Evolutionary conservation across 2,329 filamentous ascomycete species (phyloP).

Genomic region (Chrysoporthe puriensis): DNA sequence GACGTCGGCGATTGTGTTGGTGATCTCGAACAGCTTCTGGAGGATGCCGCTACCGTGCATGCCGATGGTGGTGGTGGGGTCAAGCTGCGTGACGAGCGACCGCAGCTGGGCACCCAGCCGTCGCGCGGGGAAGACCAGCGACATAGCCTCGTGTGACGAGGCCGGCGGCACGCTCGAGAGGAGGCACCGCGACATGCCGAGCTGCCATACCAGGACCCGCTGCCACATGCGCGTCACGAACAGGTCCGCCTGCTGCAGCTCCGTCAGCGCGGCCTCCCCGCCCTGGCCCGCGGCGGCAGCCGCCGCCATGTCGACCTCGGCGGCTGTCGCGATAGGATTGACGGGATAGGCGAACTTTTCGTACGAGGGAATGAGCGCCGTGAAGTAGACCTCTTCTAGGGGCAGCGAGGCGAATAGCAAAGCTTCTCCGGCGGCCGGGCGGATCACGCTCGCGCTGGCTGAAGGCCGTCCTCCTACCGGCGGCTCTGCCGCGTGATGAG

Average conservation of each 20-base stretch:
- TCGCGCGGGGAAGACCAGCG: constrained; percentile 44
- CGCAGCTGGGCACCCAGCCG: constrained; percentile 45
- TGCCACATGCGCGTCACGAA: constrained; percentile 47
- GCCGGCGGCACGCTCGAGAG: constrained; percentile 40
- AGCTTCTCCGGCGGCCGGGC: background rate
- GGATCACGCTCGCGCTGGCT: background rate
- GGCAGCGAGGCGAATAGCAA: background rate
- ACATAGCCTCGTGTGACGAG: constrained; percentile 42
- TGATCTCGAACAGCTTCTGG: constrained; percentile 64
- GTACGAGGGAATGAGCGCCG: constrained; percentile 49
- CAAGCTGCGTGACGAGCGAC: constrained; percentile 40
- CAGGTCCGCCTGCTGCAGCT: constrained; percentile 46
- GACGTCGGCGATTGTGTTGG: constrained; percentile 62
- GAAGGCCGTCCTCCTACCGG: background rate
- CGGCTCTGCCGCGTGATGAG: background rate
- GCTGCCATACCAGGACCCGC: constrained; percentile 47
- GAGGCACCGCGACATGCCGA: constrained; percentile 44
- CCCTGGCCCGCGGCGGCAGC: constrained; percentile 30
- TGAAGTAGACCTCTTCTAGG: constrained; percentile 39
- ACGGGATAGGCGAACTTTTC: constrained; percentile 50
- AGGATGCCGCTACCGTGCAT: constrained; percentile 61
- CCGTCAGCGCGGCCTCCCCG: constrained; percentile 36
- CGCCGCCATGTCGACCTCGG: constrained; percentile 42
- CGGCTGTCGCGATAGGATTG: constrained; percentile 48
- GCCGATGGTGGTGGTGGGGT: constrained; percentile 49